Evolutionary conservation across 2,329 filamentous ascomycete species (phyloP).

Genomic region (Cordyceps tenuipes): DNA sequence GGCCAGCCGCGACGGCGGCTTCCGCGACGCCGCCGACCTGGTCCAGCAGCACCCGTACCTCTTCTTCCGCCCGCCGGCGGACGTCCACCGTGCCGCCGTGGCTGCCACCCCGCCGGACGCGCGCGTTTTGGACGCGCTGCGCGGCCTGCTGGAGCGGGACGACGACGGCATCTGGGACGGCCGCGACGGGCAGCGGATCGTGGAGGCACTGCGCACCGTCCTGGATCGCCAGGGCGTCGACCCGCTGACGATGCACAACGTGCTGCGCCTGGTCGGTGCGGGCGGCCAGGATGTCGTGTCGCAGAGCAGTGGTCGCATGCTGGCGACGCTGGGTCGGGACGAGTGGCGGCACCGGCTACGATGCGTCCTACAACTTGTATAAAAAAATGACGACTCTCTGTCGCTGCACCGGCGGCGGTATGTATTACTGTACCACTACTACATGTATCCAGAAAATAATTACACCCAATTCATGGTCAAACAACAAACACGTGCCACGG

Average conservation of each 20-base stretch:
- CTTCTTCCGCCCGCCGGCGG: conserved; percentile 29
- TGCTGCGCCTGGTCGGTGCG: conserved; percentile 24
- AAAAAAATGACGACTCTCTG: not conserved
- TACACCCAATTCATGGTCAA: not conserved
- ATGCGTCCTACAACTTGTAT: not conserved
- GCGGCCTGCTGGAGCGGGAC: conserved; percentile 16
- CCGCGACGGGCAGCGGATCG: conserved; percentile 11
- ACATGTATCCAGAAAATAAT: not conserved
- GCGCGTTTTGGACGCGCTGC: conserved; percentile 19
- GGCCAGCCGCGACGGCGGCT: conserved; percentile 19
- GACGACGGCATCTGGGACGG: not conserved
- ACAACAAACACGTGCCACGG: not conserved
- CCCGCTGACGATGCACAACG: conserved; percentile 19
- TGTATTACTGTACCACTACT: conserved; percentile 5
- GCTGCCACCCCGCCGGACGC: conserved; percentile 14
- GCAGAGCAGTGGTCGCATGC: conserved; percentile 22
- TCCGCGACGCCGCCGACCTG: conserved; percentile 17
- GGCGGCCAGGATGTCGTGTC: conserved; percentile 22
- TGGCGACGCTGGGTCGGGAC: conserved; percentile 27
- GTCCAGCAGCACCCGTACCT: conserved; percentile 27
- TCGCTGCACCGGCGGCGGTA: not conserved
- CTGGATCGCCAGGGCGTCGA: conserved; percentile 15
- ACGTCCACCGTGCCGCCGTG: conserved; percentile 22
- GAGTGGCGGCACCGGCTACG: conserved; percentile 26
- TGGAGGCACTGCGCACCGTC: conserved; percentile 14